Conservation (phyloP, 1,284 basidiomycete genomes). For the Hortiboletus rubellus region DNA sequence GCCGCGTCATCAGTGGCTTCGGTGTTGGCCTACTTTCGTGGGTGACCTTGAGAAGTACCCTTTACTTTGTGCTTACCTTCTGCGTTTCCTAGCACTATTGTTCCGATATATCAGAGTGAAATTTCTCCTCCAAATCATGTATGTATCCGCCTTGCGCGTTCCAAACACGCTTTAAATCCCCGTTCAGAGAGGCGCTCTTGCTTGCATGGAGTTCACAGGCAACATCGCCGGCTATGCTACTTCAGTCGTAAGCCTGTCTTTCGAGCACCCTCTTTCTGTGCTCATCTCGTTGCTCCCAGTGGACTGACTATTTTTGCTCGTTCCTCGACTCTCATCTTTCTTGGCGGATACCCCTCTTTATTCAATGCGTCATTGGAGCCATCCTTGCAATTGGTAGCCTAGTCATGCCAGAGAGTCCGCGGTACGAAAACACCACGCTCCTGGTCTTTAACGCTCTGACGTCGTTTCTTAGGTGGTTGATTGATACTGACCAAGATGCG, state of each 20-base stretch:
- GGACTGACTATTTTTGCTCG: slow-evolving; percentile 94
- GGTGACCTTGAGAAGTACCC: slow-evolving; percentile 33
- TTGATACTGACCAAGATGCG: slow-evolving; percentile 85
- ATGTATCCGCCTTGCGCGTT: slow-evolving; percentile 32
- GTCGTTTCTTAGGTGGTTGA: slow-evolving; percentile 69
- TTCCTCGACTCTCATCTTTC: slow-evolving; percentile 81
- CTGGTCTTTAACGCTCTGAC: slow-evolving; percentile 3
- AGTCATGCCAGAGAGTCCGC: slow-evolving; percentile 90
- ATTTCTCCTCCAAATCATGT: slow-evolving; percentile 94
- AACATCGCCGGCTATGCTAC: slow-evolving; percentile 95
- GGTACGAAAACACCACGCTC: slow-evolving; percentile 44
- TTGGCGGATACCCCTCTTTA: slow-evolving; percentile 82
- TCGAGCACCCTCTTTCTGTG: background rate
- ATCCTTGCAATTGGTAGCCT: slow-evolving; percentile 84
- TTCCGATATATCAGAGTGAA: slow-evolving; percentile 97
- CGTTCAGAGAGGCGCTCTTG: slow-evolving; percentile 79
- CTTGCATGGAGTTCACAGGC: slow-evolving; percentile 96
- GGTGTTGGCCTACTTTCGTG: slow-evolving; percentile 93
- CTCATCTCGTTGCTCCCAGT: slow-evolving; percentile 47
- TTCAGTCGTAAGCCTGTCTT: slow-evolving; percentile 73
- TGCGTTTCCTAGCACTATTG: slow-evolving; percentile 71
- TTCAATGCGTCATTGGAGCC: slow-evolving; percentile 88
- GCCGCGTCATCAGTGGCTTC: slow-evolving; percentile 86
- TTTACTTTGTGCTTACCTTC: slow-evolving; percentile 1
- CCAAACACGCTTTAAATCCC: slow-evolving; percentile 9